Conservation (phyloP, 2,329 filamentous ascomycete species). For the Dryadomyces sulphureus region DNA sequence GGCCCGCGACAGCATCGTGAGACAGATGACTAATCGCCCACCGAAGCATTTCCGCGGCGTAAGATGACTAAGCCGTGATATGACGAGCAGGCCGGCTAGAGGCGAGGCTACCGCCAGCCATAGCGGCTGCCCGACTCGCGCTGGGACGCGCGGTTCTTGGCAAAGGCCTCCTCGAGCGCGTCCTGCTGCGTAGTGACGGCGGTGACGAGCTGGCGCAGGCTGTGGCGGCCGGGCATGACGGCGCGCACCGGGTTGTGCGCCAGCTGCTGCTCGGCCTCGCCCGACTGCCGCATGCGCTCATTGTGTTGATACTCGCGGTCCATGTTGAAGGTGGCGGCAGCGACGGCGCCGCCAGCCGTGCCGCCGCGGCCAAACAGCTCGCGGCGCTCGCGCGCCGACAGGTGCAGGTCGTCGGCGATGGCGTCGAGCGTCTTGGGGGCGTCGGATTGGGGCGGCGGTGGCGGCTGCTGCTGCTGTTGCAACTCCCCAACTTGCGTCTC, state of each 20-base stretch:
- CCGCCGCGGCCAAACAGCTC: slow-evolving; percentile 69
- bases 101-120: slow-evolving; percentile 55
- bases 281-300: slow-evolving; percentile 55
- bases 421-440: slow-evolving; percentile 44
- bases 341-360: slow-evolving; percentile 23
- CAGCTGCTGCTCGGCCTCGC: slow-evolving; percentile 55
- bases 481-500: slow-evolving; percentile 16
- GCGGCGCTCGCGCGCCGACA: slow-evolving; percentile 61
- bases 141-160: slow-evolving; percentile 62
- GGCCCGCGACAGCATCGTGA: no score
- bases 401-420: slow-evolving; percentile 64
- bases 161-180: slow-evolving; percentile 80
- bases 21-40: no score
- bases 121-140: slow-evolving; percentile 71
- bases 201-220: slow-evolving; percentile 71
- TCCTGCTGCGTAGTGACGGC: slow-evolving; percentile 71
- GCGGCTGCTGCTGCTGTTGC: slow-evolving; percentile 12
- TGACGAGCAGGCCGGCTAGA: no score
- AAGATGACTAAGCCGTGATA: no score
- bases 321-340: slow-evolving; percentile 80
- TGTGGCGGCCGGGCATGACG: slow-evolving; percentile 81
- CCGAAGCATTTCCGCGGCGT: no score
- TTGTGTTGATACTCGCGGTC: slow-evolving; percentile 79
- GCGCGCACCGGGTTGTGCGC: slow-evolving; percentile 70
- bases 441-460: background rate